These are phyloP conservation scores for Claviceps sp. DNA, from an alignment of 2,329 filamentous ascomycete species.

Conservation along the genomic window DNA sequence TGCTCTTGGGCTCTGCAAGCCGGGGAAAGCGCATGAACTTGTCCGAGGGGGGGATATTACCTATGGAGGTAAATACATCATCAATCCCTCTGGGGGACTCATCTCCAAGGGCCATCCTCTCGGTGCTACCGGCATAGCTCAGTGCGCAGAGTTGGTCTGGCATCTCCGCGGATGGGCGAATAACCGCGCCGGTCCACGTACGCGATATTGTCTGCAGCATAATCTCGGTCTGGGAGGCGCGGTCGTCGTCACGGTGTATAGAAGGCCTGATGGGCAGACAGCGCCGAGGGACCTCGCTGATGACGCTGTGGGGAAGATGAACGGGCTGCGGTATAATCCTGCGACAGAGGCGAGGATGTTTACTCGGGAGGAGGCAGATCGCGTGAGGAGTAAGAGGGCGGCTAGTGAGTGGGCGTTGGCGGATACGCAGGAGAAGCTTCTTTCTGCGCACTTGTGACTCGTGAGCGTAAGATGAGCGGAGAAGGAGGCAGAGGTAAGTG, in stretches of 20 bases:
- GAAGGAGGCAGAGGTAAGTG: too few species aligned
- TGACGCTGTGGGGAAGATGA: conserved; percentile 50
- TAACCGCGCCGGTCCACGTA: conserved; percentile 60
- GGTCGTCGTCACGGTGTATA: conserved; percentile 81
- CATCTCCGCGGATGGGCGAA: conserved; percentile 93
- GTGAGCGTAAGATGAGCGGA: too few species aligned
- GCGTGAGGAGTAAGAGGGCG: conserved; percentile 55
- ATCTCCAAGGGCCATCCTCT: conserved; percentile 95
- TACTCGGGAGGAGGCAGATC: conserved; percentile 58
- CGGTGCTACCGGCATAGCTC: conserved; percentile 85
- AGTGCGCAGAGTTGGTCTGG: conserved; percentile 92
- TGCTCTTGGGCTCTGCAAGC: conserved; percentile 63
- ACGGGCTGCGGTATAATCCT: conserved; percentile 76
- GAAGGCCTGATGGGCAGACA: conserved; percentile 61
- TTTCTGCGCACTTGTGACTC: conserved; percentile 2
- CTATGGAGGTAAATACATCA: conserved; percentile 68
- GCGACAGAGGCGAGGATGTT: conserved; percentile 83
- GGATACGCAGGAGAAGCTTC: conserved; percentile 38
- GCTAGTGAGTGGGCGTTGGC: conserved; percentile 63
- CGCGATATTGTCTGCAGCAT: conserved; percentile 70
- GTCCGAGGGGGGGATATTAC: conserved; percentile 82
- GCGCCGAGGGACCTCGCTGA: conserved; percentile 46
- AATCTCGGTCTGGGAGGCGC: conserved; percentile 88
- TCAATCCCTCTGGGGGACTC: conserved; percentile 88
- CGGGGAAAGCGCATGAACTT: conserved; percentile 82